Conservation (phyloP, 2,329 filamentous ascomycete species). For the Nannizzia gypsea region DNA sequence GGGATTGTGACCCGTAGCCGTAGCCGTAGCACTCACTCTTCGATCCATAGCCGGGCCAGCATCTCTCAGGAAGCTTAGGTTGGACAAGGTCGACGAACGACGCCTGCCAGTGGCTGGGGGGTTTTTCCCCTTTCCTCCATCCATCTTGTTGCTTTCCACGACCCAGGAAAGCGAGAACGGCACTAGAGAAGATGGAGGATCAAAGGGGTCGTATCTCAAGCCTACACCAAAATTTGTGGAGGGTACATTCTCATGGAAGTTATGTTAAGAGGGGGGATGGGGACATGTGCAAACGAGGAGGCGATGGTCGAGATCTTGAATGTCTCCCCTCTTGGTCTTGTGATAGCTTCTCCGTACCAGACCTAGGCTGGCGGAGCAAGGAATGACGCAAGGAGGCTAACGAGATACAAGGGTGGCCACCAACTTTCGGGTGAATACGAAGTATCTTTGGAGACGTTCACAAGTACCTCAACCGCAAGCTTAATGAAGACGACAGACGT, state of each 20-base stretch:
- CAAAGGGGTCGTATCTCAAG: background rate
- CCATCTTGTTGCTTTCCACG: background rate
- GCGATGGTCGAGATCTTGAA: background rate
- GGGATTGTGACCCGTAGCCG: background rate
- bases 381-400: conserved; percentile 1
- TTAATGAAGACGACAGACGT: too few species aligned
- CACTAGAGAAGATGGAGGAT: background rate
- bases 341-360: background rate
- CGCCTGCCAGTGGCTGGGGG: background rate
- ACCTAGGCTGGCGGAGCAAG: background rate
- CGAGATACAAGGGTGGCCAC: background rate
- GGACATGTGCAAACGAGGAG: background rate
- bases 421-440: background rate
- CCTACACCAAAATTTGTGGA: background rate
- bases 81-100: background rate
- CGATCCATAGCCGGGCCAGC: background rate
- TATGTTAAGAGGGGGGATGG: background rate
- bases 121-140: background rate
- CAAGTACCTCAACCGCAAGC: background rate
- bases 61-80: background rate
- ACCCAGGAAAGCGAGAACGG: background rate
- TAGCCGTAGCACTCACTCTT: background rate
- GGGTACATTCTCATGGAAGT: background rate
- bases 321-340: background rate
- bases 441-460: background rate